Base-by-base conservation (phyloP, 1,139 yeast genomes). In the Zygosaccharomyces sapae region DNA sequence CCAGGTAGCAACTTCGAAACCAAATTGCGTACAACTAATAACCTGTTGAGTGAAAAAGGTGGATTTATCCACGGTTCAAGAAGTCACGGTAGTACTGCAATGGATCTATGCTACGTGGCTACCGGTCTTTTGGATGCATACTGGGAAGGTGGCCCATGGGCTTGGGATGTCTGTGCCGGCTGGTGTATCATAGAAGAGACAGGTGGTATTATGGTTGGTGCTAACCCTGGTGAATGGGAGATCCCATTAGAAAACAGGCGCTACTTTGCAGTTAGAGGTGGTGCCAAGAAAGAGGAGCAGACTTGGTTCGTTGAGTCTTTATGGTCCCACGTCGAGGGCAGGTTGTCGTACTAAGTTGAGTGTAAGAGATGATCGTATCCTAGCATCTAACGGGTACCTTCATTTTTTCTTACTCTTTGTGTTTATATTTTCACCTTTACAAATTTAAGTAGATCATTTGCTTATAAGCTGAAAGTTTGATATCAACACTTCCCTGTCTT, bases 101-200 rank as follows among this genome's bases (percentile, higher is more conserved):
- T 79, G 71, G 78, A 78, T 56, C 62, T 77, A 27, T 72, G 79
- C 38, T 71, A 73, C 36, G 78, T 76, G 4, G 82, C 83, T 0
- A 68, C 76, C 2, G 84, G 84, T 2, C 68, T 68, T 45, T 52
- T 77, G 37, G 84, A 79, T 56, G 70, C 77, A 9, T 79, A 79
- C 62, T 79, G 83, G 81, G 83, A 78, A 63, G 82, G 82, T 43
- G 82, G 83, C 13, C 77, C 81, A 59, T 77, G 74, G 61, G 76
- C 79, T 10, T 79, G 83, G 83, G 83, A 79, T 55, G 82, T 79
- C 1, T 77, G 82, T 60, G 84, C 83, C 10, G 81, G 82, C 30
- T 78, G 81, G 81, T 70, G 79, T 48, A 76, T 79, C 47, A 57
- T 79, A 9, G 66, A 70, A 40, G 84, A 79, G 55, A 74, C 81